Evolutionary conservation across 2,329 filamentous ascomycete species (phyloP), one percentile per base, ranked within the genome.

Genomic region (Monilinia aucupariae): DNA sequence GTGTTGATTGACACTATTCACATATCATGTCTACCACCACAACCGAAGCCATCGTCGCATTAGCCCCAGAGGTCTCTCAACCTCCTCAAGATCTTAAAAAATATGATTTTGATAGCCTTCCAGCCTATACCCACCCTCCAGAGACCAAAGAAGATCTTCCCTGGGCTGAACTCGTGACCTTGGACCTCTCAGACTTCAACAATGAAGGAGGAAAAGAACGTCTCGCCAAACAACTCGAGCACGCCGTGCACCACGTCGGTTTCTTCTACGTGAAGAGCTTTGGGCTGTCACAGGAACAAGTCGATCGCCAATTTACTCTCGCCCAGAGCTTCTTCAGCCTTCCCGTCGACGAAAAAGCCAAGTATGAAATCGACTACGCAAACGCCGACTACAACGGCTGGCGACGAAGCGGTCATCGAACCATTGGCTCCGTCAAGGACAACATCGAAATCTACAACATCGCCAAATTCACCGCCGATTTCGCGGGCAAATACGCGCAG

Each of bases 221-320:
- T 58, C 72, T 84, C 1, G 80, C 81, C 1, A 77, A 79, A 54
- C 80, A 82, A 65, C 75, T 84, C 2, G 76, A 79, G 22, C 78
- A 84, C 66, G 82, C 82, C 4, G 79, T 81, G 0, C 75, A 76
- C 43, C 68, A 78, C 59, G 74, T 79, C 67, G 82, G 84, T 0
- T 84, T 87, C 75, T 87, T 87, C 74, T 86, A 86, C 65, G 80
- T 87, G 25, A 81, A 80, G 64, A 85, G 86, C 73, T 86, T 83
- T 65, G 84, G 83, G 39, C 77, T 87, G n/a, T 75, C 74, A 0
- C 82, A 86, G 70, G 82, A 85, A 53, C 76, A 85, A 70, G 78
- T 87, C 1, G 80, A 87, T 66, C 76, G 77, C 7, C 84, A 87
- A 66, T 87, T 86, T 65, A 82, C 84, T 15, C 78, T 87, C 2